Base-by-base conservation (phyloP, 2,329 filamentous ascomycete species). In the Tolypocladium endophyticum region DNA sequence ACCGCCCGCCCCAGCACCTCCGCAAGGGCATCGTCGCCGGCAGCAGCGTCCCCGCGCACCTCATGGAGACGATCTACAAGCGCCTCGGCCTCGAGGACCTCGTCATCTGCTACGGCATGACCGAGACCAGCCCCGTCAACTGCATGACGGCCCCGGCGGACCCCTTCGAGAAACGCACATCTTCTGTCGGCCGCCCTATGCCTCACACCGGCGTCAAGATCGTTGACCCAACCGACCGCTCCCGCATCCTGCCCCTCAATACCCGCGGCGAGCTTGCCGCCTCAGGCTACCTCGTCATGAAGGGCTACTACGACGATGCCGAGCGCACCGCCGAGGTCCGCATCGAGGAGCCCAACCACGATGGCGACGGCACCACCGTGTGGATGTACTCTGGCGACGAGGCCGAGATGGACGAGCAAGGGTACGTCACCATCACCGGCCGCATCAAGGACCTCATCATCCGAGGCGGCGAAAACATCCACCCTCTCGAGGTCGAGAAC, bases 311-410 rank as follows among this genome's bases (percentile, higher is more conserved):
- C 84, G 83, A 77, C n/a, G 91, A 95, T 68, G 78, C 81, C 14
- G 81, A 71, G 30, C 80, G 79, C 63, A 97, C 92, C 0, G 77
- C 77, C 0, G 87, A 90, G 69, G 90, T 88, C 6, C 78, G 87
- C 25, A 64, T 76, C 5, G 59, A 63, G 3, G 80, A 82, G 56
- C 60, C 84, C 58, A 74, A 81, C 12, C 72, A 25, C 50, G 60
- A 58, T 25, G 56, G 47, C 55, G 55, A 57, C 59, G 39, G 62
- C 61, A 23, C 80, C 7, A 82, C 80, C 54, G 69, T 88, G 23
- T 97, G 93, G 93, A 94, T 97, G 88, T 80, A 89, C 73, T 95
- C 89, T 0, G 94, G 94, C 25, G 94, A 99, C 69, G 93, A 97
- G 77, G 94, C 92, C 2, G 76, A 79, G 58, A 95, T 97, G 83